Conservation (phyloP, 1,139 yeast genomes). For the Lodderomyces elongisporus region DNA sequence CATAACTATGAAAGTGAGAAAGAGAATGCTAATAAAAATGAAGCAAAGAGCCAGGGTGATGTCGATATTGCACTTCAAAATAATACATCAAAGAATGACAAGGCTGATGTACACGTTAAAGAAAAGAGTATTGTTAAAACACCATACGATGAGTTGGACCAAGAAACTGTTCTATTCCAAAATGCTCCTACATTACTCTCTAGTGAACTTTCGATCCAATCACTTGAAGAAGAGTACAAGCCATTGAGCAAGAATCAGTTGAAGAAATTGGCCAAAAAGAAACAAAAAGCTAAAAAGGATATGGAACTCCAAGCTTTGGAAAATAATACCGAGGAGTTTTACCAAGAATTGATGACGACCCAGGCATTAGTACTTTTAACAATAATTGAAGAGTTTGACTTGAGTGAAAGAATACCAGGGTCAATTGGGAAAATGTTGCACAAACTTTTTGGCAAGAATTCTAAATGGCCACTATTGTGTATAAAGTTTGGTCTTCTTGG, state of each 20-base stretch:
- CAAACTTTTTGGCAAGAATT: constrained; percentile 26
- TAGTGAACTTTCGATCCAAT: constrained; percentile 8
- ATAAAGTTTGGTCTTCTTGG: constrained; percentile 38
- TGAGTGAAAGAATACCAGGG: constrained; percentile 29
- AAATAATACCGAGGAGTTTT: constrained; percentile 20
- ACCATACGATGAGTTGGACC: constrained; percentile 34
- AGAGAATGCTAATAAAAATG: neutral
- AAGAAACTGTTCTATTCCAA: constrained; percentile 21
- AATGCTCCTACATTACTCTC: constrained; percentile 10
- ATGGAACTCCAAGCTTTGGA: constrained; percentile 14
- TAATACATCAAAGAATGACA: neutral
- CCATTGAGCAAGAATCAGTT: constrained; percentile 33
- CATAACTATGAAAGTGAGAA: constrained; percentile 1
- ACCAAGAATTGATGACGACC: constrained; percentile 29
- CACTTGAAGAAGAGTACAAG: constrained; percentile 14
- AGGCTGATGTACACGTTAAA: neutral
- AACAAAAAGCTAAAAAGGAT: constrained; percentile 12
- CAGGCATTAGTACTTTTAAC: constrained; percentile 39
- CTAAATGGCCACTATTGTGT: constrained; percentile 26
- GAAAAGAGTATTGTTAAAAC: constrained; percentile 13
- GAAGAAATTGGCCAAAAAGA: constrained; percentile 28
- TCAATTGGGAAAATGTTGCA: constrained; percentile 21
- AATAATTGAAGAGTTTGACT: constrained; percentile 31
- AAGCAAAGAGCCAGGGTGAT: neutral
- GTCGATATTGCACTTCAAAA: too few relatives aligned